A percentile compares a stretch with the other conserved stretches of the same genome.
Evolutionary conservation across 2,329 filamentous ascomycete species (phyloP).

Genomic region (Penicillium hesseltinei): DNA sequence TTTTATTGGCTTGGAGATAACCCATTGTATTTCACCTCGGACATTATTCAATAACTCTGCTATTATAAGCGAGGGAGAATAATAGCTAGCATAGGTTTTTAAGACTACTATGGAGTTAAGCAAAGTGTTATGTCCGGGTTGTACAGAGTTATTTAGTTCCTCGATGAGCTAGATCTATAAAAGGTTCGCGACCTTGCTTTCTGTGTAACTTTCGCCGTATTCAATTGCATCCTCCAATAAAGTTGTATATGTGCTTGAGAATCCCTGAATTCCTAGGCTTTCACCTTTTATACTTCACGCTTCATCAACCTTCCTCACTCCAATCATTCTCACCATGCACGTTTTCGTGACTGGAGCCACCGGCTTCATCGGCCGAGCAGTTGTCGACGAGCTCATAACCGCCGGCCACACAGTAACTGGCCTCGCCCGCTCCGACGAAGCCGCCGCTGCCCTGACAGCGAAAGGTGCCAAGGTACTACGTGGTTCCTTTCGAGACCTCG

Average conservation of each 20-base stretch:
- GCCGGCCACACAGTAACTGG: constrained; percentile 44
- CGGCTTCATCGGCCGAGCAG: constrained; percentile 44
- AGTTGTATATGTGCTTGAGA: not conserved
- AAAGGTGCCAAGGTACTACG: constrained; percentile 36
- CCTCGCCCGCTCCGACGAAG: constrained; percentile 39
- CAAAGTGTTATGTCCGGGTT: not conserved
- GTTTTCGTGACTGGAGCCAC: constrained; percentile 41
- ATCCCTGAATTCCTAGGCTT: too few relatives aligned
- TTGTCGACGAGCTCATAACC: constrained; percentile 40
- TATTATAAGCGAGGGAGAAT: not conserved
- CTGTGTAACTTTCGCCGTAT: not conserved
- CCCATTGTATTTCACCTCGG: not conserved
- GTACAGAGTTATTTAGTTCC: not conserved
- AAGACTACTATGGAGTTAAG: not conserved
- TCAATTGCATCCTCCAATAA: not conserved
- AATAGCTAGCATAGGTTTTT: not conserved
- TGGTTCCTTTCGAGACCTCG: constrained; percentile 39
- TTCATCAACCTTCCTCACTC: not conserved
- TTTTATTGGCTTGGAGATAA: not conserved
- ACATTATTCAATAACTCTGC: not conserved
- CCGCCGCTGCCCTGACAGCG: constrained; percentile 27
- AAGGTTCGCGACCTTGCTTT: not conserved
- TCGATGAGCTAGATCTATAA: not conserved
- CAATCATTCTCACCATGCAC: constrained; percentile 10
- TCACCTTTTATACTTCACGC: not conserved